Conservation (phyloP, 1,139 yeast species). For the Hansenula sp. region DNA sequence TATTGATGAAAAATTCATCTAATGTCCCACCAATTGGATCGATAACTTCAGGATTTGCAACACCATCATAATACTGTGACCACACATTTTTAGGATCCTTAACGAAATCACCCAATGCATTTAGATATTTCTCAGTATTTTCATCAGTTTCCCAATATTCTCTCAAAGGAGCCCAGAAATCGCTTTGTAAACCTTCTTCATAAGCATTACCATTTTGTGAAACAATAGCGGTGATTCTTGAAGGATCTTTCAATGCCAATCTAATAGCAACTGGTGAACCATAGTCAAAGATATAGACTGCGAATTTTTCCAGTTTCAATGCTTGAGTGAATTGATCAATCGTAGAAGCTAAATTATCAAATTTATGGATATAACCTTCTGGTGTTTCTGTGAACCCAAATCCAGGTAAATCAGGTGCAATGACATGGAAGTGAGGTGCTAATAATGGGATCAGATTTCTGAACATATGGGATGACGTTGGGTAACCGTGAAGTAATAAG, state of each 20-base stretch:
- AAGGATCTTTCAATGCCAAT: slow-evolving; percentile 31
- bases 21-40: slow-evolving; percentile 32
- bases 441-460: slow-evolving; percentile 34
- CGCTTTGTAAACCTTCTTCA: slow-evolving; percentile 33
- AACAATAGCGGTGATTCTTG: slow-evolving; percentile 28
- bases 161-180: slow-evolving; percentile 35
- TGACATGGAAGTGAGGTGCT: slow-evolving; percentile 31
- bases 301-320: slow-evolving; percentile 27
- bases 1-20: slow-evolving; percentile 27
- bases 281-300: slow-evolving; percentile 38
- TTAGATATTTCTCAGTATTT: slow-evolving; percentile 10
- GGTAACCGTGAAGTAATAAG: slow-evolving; percentile 40
- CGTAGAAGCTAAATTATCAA: slow-evolving; percentile 31
- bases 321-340: slow-evolving; percentile 29
- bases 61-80: slow-evolving; percentile 32
- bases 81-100: slow-evolving; percentile 20
- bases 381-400: slow-evolving; percentile 37
- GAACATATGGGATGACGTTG: slow-evolving; percentile 38
- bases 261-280: slow-evolving; percentile 41
- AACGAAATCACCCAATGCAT: slow-evolving; percentile 19
- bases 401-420: slow-evolving; percentile 45
- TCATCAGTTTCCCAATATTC: slow-evolving; percentile 29
- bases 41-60: slow-evolving; percentile 21
- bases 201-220: slow-evolving; percentile 44
- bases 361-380: slow-evolving; percentile 26